phyloP scores from a whole-genome alignment of 345 rosid species.

The Sisymbrium irio region DNA sequence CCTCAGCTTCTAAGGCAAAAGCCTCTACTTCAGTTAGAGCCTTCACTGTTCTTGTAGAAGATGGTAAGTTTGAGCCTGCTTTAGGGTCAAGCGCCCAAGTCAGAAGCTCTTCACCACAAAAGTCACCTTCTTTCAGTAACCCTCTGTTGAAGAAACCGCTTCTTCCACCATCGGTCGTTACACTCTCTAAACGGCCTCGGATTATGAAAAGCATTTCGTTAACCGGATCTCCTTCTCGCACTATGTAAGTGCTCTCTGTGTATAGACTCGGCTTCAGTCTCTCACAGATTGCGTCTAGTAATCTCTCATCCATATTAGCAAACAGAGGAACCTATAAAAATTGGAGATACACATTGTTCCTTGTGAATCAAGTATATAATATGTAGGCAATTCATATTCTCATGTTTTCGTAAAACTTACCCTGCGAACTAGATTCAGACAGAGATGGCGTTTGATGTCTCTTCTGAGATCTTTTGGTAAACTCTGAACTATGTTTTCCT shows the following conservation, averaged over 20 bases:
- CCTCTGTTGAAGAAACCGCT: slow-evolving; percentile 84
- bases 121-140: slow-evolving; percentile 63
- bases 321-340: slow-evolving; percentile 70
- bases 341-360: neutral
- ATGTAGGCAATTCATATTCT: neutral
- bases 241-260: slow-evolving; percentile 67
- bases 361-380: neutral
- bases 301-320: slow-evolving; percentile 82
- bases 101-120: slow-evolving; percentile 87
- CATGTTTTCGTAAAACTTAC: slow-evolving; percentile 37
- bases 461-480: slow-evolving; percentile 86
- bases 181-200: slow-evolving; percentile 77
- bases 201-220: slow-evolving; percentile 87
- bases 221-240: slow-evolving; percentile 88
- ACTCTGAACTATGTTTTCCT: slow-evolving; percentile 54
- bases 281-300: slow-evolving; percentile 88
- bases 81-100: slow-evolving; percentile 94
- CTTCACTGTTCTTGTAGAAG: slow-evolving; percentile 74
- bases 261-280: slow-evolving; percentile 76
- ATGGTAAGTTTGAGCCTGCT: slow-evolving; percentile 66
- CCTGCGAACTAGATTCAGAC: slow-evolving; percentile 79
- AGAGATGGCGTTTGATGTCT: slow-evolving; percentile 86
- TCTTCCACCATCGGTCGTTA: slow-evolving; percentile 89
- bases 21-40: slow-evolving; percentile 84
- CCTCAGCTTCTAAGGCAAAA: slow-evolving; percentile 82